phyloP scores from a whole-genome alignment of 108 stramenopile genomes.

The Mayamaea pseudoterrestris region DNA sequence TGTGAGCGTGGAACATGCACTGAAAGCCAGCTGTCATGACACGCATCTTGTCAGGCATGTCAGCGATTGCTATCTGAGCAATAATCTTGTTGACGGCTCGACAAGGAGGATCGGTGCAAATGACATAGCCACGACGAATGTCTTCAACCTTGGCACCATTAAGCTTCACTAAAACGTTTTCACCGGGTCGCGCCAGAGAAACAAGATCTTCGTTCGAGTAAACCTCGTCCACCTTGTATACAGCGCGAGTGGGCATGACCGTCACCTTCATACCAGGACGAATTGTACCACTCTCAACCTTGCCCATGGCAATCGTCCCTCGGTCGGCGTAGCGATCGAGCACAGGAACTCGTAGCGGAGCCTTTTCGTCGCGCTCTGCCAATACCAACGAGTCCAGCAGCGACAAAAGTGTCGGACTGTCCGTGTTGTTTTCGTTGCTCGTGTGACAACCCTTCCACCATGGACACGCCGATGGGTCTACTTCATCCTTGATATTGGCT shows the following conservation, averaged over 20 bases:
- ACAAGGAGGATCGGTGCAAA: slow-evolving; percentile 78
- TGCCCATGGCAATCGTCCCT: slow-evolving; percentile 96
- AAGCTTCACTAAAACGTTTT: slow-evolving; percentile 93
- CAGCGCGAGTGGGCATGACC: slow-evolving; percentile 88
- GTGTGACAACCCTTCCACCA: slow-evolving; percentile 86
- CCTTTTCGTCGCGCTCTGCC: slow-evolving; percentile 63
- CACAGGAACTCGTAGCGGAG: slow-evolving; percentile 89
- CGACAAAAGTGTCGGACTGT: slow-evolving; percentile 66
- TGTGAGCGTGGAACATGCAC: slow-evolving; percentile 95
- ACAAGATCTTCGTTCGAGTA: slow-evolving; percentile 83
- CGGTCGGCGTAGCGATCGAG: slow-evolving; percentile 95
- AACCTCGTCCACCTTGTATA: slow-evolving; percentile 88
- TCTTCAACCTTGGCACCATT: slow-evolving; percentile 82
- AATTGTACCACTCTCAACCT: slow-evolving; percentile 94
- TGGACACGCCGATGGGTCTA: slow-evolving; percentile 58
- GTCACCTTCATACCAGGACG: slow-evolving; percentile 80
- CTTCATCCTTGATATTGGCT: slow-evolving; percentile 93
- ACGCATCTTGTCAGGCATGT: slow-evolving; percentile 93
- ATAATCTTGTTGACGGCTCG: slow-evolving; percentile 78
- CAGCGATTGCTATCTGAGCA: slow-evolving; percentile 75
- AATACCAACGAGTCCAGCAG: slow-evolving; percentile 84
- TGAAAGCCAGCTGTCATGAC: slow-evolving; percentile 95
- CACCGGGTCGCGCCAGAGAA: slow-evolving; percentile 90
- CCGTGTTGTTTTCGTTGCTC: slow-evolving; percentile 85
- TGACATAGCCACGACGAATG: slow-evolving; percentile 92